Base-by-base conservation (phyloP, 2,329 filamentous ascomycete species). In the Knufia petricola region DNA sequence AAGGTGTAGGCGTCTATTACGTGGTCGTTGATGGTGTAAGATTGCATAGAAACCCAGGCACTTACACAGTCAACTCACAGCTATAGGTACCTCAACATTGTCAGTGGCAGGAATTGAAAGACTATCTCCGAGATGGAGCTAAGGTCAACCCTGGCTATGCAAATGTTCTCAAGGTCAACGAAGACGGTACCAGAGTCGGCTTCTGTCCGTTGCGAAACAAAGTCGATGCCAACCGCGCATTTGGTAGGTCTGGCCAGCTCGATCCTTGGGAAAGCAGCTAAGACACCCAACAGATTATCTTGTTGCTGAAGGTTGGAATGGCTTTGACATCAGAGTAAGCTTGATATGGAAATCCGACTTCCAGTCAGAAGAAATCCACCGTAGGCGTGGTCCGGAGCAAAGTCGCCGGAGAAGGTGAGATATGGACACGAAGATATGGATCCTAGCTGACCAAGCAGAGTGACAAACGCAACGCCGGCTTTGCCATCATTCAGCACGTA, bases 91-190 rank as follows among this genome's bases (percentile, higher is more conserved):
- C 56, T 38, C 53, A 50, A 44, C 48, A 57, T 46, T 58, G 55
- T 34, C 53, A 54, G 41, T 59, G 56, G 56, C 56, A 59, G 40
- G 56, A 59, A 43, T 53, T 59, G 38, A 59, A 59, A 43, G 56
- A 59, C 42, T 56, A 56, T 46, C 55, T 55, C 4, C 17, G 46
- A 21, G 31, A 38, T 24, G 47, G 20, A 24, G 47, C 26, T 10
- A 44, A 38, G 17, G 47, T 44, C 10, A 34, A 36, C 26, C 34
- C 32, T 12, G 46, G 46, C 3, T 32, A 32, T 23, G 15, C 46
- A 13, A 42, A 48, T 21, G 46, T 48, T 21, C 24, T 39, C 28
- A 44, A 30, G n/a, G 39, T 45, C 24, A 38, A 41, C 19, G 39
- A 39, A 26, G 41, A 44, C 19, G 41, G 47, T 3, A 44, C 47